Evolutionary conservation across 257 asterid genomes (phyloP).

Genomic region (Lantana camara): DNA sequence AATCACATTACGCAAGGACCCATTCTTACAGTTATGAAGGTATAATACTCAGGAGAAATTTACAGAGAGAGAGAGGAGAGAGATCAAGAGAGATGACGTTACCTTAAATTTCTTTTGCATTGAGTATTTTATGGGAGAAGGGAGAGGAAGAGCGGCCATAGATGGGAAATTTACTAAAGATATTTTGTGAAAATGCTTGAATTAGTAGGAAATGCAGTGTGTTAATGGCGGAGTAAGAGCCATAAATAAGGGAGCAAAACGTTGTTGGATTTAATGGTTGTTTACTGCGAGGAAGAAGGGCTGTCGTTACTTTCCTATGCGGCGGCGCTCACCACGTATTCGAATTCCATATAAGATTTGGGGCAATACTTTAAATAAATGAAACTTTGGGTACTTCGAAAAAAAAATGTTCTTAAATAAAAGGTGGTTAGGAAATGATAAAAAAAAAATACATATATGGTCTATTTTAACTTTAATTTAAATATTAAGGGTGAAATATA

Average conservation of each 20-base stretch:
- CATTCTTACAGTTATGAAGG: too few relatives aligned
- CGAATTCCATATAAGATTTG: not conserved
- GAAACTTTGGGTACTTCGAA: not conserved
- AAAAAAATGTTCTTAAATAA: too few relatives aligned
- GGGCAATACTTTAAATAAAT: not conserved
- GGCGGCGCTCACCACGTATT: not conserved
- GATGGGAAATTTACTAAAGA: not conserved
- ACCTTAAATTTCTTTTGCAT: not conserved
- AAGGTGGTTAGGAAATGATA: too few relatives aligned
- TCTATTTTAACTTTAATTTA: too few relatives aligned
- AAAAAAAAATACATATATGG: too few relatives aligned
- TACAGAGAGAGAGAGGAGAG: conserved; percentile 1
- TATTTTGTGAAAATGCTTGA: not conserved
- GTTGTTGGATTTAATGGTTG: conserved; percentile 21
- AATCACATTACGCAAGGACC: not conserved
- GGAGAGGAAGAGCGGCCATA: not conserved
- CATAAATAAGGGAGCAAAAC: not conserved
- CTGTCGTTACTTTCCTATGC: not conserved
- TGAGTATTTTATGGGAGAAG: not conserved
- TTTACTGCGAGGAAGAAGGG: conserved; percentile 24
- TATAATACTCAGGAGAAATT: too few relatives aligned
- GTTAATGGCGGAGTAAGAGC: not conserved
- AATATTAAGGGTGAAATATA: too few relatives aligned
- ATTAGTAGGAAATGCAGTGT: not conserved
- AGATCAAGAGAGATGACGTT: not conserved